phyloP scores from a whole-genome alignment of 2,329 filamentous ascomycete genomes.

The Lasiodiplodia hormozganensis region DNA sequence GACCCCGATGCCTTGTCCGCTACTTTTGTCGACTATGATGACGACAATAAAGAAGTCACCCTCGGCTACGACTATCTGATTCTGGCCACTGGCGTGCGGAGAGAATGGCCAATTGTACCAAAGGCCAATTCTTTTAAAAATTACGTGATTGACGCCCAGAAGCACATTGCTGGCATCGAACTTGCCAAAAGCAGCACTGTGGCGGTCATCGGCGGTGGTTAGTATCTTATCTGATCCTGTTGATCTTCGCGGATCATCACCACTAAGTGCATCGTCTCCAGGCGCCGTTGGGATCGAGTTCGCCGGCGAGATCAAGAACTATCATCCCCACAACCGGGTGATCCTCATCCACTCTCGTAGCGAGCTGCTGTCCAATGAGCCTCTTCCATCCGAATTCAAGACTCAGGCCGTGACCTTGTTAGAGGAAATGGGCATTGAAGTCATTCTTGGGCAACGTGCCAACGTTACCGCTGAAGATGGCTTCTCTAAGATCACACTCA shows the following conservation, averaged over 20 bases:
- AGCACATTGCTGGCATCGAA: constrained; percentile 58
- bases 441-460: constrained; percentile 68
- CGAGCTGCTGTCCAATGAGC: constrained; percentile 75
- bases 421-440: constrained; percentile 67
- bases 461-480: constrained; percentile 36
- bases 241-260: constrained; percentile 8
- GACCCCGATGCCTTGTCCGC: constrained; percentile 66
- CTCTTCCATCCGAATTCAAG: constrained; percentile 73
- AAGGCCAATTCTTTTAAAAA: constrained; percentile 67
- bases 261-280: constrained; percentile 35
- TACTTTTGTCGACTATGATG: constrained; percentile 56
- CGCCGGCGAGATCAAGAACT: constrained; percentile 76
- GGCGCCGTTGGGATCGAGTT: constrained; percentile 83
- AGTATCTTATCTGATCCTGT: constrained; percentile 15
- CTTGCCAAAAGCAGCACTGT: constrained; percentile 53
- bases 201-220: constrained; percentile 75
- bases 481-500: constrained; percentile 55
- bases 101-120: constrained; percentile 76
- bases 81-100: constrained; percentile 71
- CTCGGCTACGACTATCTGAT: constrained; percentile 76
- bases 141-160: constrained; percentile 67
- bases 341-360: constrained; percentile 76
- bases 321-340: constrained; percentile 70
- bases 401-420: constrained; percentile 66
- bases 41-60: constrained; percentile 31